Evolutionary conservation across 345 rosid species (phyloP).

Genomic region (Pistacia atlantica): DNA sequence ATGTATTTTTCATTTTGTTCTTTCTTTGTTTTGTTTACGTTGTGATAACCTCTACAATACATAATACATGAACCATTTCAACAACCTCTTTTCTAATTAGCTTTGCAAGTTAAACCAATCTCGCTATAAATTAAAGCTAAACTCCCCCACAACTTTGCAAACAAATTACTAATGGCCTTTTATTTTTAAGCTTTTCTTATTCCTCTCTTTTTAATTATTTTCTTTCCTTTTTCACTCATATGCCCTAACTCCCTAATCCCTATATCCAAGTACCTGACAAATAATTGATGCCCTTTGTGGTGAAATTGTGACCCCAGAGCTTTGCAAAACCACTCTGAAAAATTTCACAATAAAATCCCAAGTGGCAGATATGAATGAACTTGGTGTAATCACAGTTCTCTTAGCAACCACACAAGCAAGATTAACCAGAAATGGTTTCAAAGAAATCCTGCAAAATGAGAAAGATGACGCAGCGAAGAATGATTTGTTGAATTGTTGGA

Average conservation of each 20-base stretch:
- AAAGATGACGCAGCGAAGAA: neutral
- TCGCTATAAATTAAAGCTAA: neutral
- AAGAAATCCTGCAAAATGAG: neutral
- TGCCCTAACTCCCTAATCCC: neutral
- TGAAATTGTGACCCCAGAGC: neutral
- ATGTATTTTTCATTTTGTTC: too few relatives aligned
- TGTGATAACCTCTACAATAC: neutral
- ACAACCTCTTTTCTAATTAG: neutral
- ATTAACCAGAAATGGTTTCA: neutral
- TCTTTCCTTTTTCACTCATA: neutral
- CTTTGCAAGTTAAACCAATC: neutral
- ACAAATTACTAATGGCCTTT: neutral
- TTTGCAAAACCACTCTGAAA: neutral
- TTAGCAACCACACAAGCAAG: constrained; percentile 11
- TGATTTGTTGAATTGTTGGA: neutral
- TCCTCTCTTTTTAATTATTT: neutral
- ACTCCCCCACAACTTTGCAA: neutral
- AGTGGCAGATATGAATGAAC: neutral
- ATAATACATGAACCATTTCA: neutral
- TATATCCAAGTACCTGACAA: neutral
- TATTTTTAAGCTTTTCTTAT: neutral
- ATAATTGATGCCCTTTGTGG: neutral
- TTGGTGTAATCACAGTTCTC: neutral
- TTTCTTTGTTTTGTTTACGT: too few relatives aligned
- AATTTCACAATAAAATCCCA: neutral